Evolutionary conservation across 208 protist genomes (phyloP).

Genomic region (Leishmania gerbilli): DNA sequence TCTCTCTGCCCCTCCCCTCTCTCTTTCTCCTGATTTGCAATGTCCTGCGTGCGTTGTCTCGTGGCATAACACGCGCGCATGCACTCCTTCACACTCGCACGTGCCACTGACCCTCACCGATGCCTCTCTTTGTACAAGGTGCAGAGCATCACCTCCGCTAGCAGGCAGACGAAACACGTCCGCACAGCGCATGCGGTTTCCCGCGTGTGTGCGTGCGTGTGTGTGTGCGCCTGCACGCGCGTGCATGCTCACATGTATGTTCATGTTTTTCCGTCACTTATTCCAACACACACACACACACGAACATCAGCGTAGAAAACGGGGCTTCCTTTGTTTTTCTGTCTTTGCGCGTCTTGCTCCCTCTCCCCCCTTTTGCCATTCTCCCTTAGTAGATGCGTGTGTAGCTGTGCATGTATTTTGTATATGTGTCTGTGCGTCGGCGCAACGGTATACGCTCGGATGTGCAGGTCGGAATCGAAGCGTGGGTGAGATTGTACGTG

Average conservation of each 20-base stretch:
- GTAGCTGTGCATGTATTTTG: background rate
- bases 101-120: background rate
- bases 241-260: background rate
- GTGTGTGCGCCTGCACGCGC: background rate
- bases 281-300: too few species aligned
- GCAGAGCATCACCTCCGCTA: background rate
- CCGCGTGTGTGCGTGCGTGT: background rate
- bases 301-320: too few species aligned
- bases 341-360: background rate
- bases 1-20: background rate
- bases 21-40: background rate
- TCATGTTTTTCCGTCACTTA: background rate
- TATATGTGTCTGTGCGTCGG: background rate
- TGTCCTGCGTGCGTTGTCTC: background rate
- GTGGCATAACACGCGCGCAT: background rate
- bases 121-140: background rate
- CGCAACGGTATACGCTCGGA: background rate
- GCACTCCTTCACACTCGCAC: background rate
- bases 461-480: background rate
- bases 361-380: background rate
- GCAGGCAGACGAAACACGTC: background rate
- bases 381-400: background rate
- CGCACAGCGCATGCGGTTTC: background rate
- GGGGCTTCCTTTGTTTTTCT: too few species aligned
- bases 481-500: background rate